Base-by-base conservation (phyloP, 352 stramenopile species). In the Paralagenidium karlingii region DNA sequence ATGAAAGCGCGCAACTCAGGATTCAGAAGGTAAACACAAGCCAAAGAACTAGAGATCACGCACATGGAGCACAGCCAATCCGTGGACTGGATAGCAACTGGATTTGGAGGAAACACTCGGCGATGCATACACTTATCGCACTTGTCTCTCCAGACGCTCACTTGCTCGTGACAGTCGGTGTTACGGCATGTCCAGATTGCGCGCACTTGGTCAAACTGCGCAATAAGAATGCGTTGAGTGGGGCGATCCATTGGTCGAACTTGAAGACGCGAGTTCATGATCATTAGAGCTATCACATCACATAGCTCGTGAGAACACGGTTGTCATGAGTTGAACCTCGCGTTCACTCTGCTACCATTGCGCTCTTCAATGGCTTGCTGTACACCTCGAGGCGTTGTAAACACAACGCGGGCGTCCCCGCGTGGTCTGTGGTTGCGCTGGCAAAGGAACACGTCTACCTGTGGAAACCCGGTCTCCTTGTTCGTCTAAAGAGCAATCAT, bases 1-100 rank as follows among this genome's bases (percentile, higher is more conserved):
- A 13, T 46, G 25, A 18, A 10, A 47, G 36, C 34, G 16, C 11
- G 8, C 24, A n/a, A 28, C 45, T 25, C 26, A 19, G 40, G 12
- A 26, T 2, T 24, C 16, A 16, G 6, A 18, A 3, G 16, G 12
- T 12, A 8, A 6, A 2, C 26, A 11, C 3, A n/a, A 34, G 13
- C 3, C n/a, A 12, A 34, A 32, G 5, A 26, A 4, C 26, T n/a
- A 21, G 24, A 33, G 7, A 12, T 6, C 0, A 62, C 64, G 38
- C 53, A 85, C 71, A 85, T 58, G 8, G 63, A 75, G 40, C 71
- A 85, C n/a, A 85, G 48, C 71, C 71, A 85, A 24, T 65, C 69
- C 12, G 55, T 49, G 5, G 44, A 31, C 27, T 39, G 38, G 34
- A 82, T 74, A 16, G 55, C 62, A 10, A 65, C 56, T 33, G 61